Conservation (phyloP, 306 rosid species). For the Hippophae tibetana region DNA sequence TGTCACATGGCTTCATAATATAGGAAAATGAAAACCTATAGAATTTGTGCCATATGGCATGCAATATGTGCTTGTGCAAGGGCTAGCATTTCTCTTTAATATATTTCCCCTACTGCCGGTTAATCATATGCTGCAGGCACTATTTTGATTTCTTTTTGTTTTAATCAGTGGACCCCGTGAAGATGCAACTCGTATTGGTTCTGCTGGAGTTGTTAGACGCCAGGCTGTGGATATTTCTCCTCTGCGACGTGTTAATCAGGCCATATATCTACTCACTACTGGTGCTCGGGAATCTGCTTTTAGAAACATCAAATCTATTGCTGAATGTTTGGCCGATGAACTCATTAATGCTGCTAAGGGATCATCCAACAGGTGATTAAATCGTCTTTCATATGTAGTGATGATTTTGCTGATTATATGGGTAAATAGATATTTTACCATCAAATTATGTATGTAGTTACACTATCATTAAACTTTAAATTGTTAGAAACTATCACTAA, state of each 20-base stretch:
- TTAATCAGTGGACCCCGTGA: constrained; percentile 38
- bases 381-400: not conserved
- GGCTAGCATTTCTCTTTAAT: no score
- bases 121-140: not conserved
- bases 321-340: constrained; percentile 42
- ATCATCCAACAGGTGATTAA: constrained; percentile 25
- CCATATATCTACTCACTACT: constrained; percentile 37
- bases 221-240: constrained; percentile 48
- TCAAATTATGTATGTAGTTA: no score
- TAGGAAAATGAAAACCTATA: no score
- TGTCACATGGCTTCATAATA: no score
- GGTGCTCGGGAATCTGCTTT: constrained; percentile 42
- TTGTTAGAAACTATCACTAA: no score
- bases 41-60: no score
- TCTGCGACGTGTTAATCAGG: constrained; percentile 36
- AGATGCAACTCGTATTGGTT: constrained; percentile 41
- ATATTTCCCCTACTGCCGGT: not conserved
- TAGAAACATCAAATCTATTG: constrained; percentile 35
- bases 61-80: no score
- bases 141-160: not conserved
- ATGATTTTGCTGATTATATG: not conserved
- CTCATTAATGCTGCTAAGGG: constrained; percentile 45
- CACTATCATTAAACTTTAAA: no score
- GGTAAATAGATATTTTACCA: not conserved
- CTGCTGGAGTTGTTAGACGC: constrained; percentile 46